A percentile compares a stretch with the other conserved stretches of the same genome.
Conservation (phyloP, 495 filamentous ascomycete genomes). For the Aspergillus wentii region DNA sequence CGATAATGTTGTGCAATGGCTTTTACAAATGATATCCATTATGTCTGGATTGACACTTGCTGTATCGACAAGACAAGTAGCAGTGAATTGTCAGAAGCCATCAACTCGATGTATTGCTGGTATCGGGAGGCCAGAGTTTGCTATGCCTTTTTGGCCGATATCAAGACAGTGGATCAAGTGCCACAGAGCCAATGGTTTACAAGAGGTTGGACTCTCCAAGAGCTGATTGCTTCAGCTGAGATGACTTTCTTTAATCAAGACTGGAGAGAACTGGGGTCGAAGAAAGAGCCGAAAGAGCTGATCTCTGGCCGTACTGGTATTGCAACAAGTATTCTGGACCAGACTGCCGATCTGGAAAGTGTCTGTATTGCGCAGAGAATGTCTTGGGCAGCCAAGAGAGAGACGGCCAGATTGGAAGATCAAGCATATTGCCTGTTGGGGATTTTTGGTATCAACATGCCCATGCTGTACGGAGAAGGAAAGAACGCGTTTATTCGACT, state of each 20-base stretch:
- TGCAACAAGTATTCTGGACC: conserved; percentile 8
- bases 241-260: conserved; percentile 19
- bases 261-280: conserved; percentile 20
- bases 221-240: conserved; percentile 12
- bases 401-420: conserved; percentile 30
- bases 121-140: conserved; percentile 23
- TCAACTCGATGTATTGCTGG: conserved; percentile 39
- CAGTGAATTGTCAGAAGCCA: conserved; percentile 26
- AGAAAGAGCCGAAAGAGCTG: conserved; percentile 12
- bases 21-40: neutral
- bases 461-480: conserved; percentile 41
- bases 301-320: conserved; percentile 22
- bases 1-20: no score
- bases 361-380: conserved; percentile 27
- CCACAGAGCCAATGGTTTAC: conserved; percentile 15
- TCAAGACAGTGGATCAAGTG: neutral
- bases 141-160: conserved; percentile 29
- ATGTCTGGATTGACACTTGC: conserved; percentile 26
- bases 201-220: conserved; percentile 23
- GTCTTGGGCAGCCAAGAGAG: conserved; percentile 30
- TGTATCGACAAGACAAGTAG: conserved; percentile 27
- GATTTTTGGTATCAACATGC: conserved; percentile 40
- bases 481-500: conserved; percentile 24
- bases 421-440: conserved; percentile 39
- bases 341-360: neutral